Percentiles rank a stretch among this genome's conserved stretches.
Conservation (phyloP, 345 rosid genomes). For the Brassica cretica region DNA sequence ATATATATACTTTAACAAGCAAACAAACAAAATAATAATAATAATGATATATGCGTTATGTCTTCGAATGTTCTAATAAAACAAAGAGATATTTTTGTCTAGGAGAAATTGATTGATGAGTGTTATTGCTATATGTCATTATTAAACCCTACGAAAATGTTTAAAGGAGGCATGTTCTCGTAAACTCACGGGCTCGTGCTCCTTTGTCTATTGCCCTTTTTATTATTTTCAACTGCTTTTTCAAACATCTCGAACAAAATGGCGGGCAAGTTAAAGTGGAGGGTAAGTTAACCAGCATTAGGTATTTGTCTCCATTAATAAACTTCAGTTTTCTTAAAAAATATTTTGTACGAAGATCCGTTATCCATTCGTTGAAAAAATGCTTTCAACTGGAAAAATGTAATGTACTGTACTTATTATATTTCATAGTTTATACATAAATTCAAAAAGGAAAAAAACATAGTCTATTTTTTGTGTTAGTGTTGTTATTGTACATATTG, state of each 20-base stretch:
- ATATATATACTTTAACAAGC: background rate
- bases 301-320: conserved; percentile 32
- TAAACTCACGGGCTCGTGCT: conserved; percentile 33
- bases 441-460: background rate
- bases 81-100: background rate
- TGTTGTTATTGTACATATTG: background rate
- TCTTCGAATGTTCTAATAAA: background rate
- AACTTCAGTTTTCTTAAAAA: background rate
- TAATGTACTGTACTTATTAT: background rate
- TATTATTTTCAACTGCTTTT: conserved; percentile 3
- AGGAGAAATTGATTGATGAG: conserved; percentile 14
- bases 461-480: background rate
- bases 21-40: background rate
- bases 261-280: conserved; percentile 36
- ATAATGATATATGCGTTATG: background rate
- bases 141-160: conserved; percentile 29
- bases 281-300: conserved; percentile 22
- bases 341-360: background rate
- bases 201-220: conserved; percentile 22
- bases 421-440: background rate
- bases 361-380: conserved; percentile 1
- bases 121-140: conserved; percentile 29
- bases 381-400: background rate
- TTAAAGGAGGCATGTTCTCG: conserved; percentile 27
- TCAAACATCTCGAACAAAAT: conserved; percentile 29